phyloP scores from a whole-genome alignment of 257 asterid genomes.

The Avicennia marina region DNA sequence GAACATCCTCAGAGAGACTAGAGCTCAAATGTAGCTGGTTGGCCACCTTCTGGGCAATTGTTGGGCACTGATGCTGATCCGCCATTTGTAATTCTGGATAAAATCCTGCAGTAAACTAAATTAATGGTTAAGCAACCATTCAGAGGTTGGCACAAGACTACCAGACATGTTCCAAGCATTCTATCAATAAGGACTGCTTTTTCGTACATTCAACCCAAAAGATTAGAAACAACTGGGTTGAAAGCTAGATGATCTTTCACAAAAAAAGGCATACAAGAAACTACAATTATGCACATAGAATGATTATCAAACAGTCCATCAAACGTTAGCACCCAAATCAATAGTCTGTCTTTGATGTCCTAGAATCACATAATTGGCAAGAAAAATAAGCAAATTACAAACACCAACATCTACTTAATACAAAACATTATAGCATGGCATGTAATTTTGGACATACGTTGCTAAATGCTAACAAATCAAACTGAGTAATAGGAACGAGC shows the following conservation, averaged over 20 bases:
- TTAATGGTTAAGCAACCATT: neutral
- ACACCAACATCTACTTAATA: neutral
- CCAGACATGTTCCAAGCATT: neutral
- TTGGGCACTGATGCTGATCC: constrained; percentile 41
- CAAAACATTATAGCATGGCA: neutral
- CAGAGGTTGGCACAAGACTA: neutral
- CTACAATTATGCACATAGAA: neutral
- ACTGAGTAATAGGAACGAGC: neutral
- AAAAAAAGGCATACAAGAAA: neutral
- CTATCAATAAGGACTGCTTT: neutral
- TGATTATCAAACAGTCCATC: no score
- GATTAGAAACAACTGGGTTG: neutral
- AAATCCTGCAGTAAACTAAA: constrained; percentile 12
- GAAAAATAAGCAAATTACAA: neutral
- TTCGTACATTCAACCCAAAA: no score
- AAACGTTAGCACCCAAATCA: neutral
- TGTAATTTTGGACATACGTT: neutral
- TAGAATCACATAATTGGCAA: neutral
- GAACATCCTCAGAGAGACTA: constrained; percentile 31
- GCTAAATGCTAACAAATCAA: neutral
- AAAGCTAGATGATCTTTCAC: neutral
- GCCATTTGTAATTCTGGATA: constrained; percentile 29
- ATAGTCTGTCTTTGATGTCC: no score
- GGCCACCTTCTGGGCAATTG: constrained; percentile 46
- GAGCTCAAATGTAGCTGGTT: constrained; percentile 46